These are phyloP conservation scores for Trapa incisa DNA, from an alignment of 345 rosid species.

Conservation along the genomic window DNA sequence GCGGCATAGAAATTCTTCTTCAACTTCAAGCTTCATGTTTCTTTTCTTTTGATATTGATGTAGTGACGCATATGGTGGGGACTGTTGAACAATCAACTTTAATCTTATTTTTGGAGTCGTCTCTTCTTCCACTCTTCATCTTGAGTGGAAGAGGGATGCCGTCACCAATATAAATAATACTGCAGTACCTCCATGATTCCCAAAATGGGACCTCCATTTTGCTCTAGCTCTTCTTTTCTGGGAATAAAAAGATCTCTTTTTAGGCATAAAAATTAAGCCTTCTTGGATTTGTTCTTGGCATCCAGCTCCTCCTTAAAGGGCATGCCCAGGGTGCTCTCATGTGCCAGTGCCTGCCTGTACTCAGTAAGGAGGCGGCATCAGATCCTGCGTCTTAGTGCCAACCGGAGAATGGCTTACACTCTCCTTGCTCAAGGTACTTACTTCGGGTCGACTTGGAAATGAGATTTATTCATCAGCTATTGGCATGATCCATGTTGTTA, in stretches of 20 bases:
- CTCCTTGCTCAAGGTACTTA: conserved; percentile 1
- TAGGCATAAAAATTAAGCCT: background rate
- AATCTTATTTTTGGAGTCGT: background rate
- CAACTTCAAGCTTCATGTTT: background rate
- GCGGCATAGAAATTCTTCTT: background rate
- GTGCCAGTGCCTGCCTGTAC: background rate
- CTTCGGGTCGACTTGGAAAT: background rate
- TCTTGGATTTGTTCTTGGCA: background rate
- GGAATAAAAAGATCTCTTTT: background rate
- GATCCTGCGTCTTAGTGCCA: background rate
- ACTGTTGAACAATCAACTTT: conserved; percentile 1
- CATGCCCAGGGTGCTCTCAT: background rate
- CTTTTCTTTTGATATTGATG: background rate
- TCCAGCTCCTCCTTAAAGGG: background rate
- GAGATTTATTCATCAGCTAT: background rate
- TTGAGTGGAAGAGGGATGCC: conserved; percentile 1
- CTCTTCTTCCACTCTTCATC: background rate
- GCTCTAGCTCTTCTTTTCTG: background rate
- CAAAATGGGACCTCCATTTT: conserved; percentile 5
- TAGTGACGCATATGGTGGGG: background rate
- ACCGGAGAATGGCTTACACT: conserved; percentile 1
- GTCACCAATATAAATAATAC: background rate
- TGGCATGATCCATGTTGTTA: background rate
- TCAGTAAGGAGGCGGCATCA: background rate
- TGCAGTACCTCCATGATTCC: background rate